phyloP scores from a whole-genome alignment of 352 stramenopile genomes.

The Ophiocytium majus region DNA sequence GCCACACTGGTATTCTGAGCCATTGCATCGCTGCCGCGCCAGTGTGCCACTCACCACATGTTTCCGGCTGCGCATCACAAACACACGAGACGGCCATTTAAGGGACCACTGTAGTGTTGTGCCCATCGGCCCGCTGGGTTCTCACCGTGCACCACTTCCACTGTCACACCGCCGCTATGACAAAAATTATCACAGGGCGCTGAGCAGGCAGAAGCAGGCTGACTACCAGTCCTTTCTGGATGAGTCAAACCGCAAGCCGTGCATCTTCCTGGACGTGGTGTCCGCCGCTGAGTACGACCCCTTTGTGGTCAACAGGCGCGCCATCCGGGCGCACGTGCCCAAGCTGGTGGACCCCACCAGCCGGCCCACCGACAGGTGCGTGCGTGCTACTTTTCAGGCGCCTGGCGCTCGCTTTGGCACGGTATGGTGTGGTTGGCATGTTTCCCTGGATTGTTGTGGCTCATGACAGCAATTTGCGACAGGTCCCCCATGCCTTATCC shows the following conservation, averaged over 20 bases:
- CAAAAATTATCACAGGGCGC: conserved; percentile 33
- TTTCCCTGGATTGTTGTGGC: no score
- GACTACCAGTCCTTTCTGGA: conserved; percentile 62
- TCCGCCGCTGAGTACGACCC: conserved; percentile 61
- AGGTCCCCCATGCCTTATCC: no score
- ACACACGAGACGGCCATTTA: not conserved
- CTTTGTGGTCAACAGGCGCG: conserved; percentile 54
- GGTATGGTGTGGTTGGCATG: no score
- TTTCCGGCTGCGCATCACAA: not conserved
- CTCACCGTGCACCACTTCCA: not conserved
- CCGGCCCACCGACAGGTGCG: conserved; percentile 42
- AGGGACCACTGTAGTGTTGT: not conserved
- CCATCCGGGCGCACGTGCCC: conserved; percentile 47
- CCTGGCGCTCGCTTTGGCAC: no score
- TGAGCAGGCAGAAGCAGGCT: conserved; percentile 50
- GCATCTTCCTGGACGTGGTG: conserved; percentile 62
- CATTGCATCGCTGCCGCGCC: not conserved
- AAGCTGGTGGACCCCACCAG: conserved; percentile 53
- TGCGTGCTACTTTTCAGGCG: no score
- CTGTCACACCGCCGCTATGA: not conserved
- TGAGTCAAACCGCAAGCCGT: conserved; percentile 59
- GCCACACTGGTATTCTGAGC: no score
- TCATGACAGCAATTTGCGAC: no score
- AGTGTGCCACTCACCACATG: not conserved
- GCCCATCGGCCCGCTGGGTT: not conserved